Conservation (phyloP, 2,329 filamentous ascomycete species). For the Alternaria novae-zelandiae region DNA sequence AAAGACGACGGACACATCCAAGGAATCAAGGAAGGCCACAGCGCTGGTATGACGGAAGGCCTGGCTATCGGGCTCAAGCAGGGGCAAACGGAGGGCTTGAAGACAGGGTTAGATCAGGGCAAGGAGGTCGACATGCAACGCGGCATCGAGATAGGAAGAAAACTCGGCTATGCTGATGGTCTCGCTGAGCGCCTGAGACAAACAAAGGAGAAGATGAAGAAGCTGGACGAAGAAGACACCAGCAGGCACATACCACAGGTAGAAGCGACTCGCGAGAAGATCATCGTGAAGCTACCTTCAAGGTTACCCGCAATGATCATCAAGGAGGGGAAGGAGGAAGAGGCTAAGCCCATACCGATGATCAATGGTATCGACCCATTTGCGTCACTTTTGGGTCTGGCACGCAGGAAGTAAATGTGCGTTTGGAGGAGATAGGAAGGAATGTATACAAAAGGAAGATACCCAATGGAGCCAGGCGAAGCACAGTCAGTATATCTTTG, state of each 20-base stretch:
- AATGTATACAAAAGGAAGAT: neutral
- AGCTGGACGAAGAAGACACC: neutral
- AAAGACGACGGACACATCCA: neutral
- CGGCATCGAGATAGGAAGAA: neutral
- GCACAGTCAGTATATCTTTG: neutral
- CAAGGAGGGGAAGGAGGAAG: neutral
- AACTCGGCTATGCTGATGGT: neutral
- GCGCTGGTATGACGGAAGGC: neutral
- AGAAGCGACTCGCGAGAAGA: neutral
- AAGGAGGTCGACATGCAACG: neutral
- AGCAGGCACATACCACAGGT: neutral
- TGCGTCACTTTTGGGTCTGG: neutral
- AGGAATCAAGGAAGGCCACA: neutral
- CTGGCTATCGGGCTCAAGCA: neutral
- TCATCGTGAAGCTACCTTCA: neutral
- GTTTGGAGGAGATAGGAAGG: neutral
- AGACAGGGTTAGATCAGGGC: neutral
- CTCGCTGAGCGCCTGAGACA: neutral
- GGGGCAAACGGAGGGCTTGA: neutral
- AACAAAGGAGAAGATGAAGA: neutral
- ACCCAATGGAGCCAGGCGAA: neutral
- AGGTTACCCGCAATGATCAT: neutral
- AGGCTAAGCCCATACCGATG: neutral
- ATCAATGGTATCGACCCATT: slow-evolving; percentile 2
- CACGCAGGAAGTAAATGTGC: neutral